Evolutionary conservation across 1,284 basidiomycete species (phyloP), one percentile per base, ranked within the genome.

Genomic region (Sphagnurus paluster): DNA sequence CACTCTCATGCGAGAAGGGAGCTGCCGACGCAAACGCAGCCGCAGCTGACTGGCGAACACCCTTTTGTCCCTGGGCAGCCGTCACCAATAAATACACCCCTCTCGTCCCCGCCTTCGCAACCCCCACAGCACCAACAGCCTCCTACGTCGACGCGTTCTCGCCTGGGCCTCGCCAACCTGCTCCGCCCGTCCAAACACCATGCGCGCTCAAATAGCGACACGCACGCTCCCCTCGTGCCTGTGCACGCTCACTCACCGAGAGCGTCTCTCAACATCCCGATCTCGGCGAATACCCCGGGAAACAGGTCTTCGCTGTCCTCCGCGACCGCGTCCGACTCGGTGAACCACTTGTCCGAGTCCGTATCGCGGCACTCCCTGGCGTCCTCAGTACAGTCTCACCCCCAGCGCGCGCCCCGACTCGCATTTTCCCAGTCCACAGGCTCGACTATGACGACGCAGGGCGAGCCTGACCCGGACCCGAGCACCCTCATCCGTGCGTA

Each of bases 401-500:
- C n/a, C n/a, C n/a, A n/a, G n/a, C n/a, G n/a, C n/a, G n/a, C n/a
- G n/a, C n/a, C n/a, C n/a, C n/a, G n/a, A n/a, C n/a, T n/a, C n/a
- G n/a, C n/a, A n/a, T n/a, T n/a, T n/a, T n/a, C n/a, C n/a, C n/a
- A n/a, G n/a, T n/a, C n/a, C n/a, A n/a, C n/a, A n/a, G n/a, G n/a
- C n/a, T n/a, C n/a, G n/a, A n/a, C n/a, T n/a, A n/a, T n/a, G n/a
- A n/a, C n/a, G n/a, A n/a, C n/a, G n/a, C n/a, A n/a, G n/a, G n/a
- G n/a, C n/a, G n/a, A n/a, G n/a, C n/a, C n/a, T n/a, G 71, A 72
- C 13, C 77, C 76, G 2, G 65, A 75, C 32, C 55, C 63, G 23
- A 66, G 66, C 14, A 76, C 84, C 58, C 59, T 87, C 28, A 57
- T 87, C 25, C 72, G 70, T 24, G 63, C 68, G 42, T 99, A 98